Conservation (phyloP, 176 grass and related monocot genomes). For the Oryza rufipogon region DNA sequence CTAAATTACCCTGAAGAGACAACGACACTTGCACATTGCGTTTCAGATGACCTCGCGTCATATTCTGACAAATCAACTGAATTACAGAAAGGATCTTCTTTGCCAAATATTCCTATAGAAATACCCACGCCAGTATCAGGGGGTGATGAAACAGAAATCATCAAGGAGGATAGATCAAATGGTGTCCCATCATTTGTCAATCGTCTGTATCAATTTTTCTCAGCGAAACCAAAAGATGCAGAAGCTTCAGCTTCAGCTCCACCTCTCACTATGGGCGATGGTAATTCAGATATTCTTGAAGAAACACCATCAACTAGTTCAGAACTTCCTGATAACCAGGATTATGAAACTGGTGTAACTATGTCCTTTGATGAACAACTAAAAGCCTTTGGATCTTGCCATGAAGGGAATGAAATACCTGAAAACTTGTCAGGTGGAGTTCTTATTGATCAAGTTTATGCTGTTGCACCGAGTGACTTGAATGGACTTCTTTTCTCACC, state of each 20-base stretch:
- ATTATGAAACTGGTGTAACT: constrained; percentile 37
- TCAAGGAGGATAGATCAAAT: constrained; percentile 59
- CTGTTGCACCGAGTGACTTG: constrained; percentile 63
- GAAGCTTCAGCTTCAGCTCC: constrained; percentile 43
- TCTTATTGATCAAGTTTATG: constrained; percentile 78
- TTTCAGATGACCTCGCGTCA: constrained; percentile 71
- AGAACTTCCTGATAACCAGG: constrained; percentile 40
- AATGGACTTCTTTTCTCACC: constrained; percentile 83
- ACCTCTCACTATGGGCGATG: constrained; percentile 30
- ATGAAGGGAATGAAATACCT: constrained; percentile 70
- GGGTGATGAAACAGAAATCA: constrained; percentile 40
- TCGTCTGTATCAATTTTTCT: constrained; percentile 64
- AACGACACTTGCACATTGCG: constrained; percentile 17
- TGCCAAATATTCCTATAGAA: constrained; percentile 52
- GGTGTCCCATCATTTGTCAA: constrained; percentile 53
- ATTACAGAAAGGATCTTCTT: constrained; percentile 53
- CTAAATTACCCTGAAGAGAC: constrained; percentile 65
- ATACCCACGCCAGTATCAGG: constrained; percentile 4
- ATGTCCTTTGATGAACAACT: constrained; percentile 83
- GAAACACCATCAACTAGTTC: constrained; percentile 33
- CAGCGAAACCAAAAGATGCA: constrained; percentile 51
- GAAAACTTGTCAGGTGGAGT: constrained; percentile 69
- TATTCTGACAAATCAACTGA: constrained; percentile 88
- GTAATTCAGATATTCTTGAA: constrained; percentile 21
- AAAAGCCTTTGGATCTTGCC: constrained; percentile 59